Evolutionary conservation across 2,329 filamentous ascomycete species (phyloP).

Genomic region (Epichloe scottii): DNA sequence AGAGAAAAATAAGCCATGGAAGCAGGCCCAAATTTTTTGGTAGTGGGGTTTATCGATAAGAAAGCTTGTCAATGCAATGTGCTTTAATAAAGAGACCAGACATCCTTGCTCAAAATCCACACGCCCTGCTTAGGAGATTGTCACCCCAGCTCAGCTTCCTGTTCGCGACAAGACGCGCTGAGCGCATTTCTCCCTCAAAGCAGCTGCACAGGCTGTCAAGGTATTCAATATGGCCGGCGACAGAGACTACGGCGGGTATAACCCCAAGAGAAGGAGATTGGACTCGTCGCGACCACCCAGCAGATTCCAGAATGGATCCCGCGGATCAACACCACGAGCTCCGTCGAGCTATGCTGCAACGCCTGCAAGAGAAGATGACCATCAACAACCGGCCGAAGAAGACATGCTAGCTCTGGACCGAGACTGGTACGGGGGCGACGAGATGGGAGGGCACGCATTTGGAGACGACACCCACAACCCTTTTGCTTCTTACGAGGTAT

Average conservation of each 20-base stretch:
- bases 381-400: slow-evolving; percentile 50
- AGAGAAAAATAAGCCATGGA: neutral
- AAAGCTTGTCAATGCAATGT: neutral
- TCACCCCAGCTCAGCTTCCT: neutral
- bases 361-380: slow-evolving; percentile 26
- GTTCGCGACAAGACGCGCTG: neutral
- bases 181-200: neutral
- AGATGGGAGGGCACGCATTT: slow-evolving; percentile 68
- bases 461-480: slow-evolving; percentile 91
- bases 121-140: neutral
- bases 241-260: slow-evolving; percentile 24
- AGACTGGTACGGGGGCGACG: slow-evolving; percentile 87
- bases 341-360: slow-evolving; percentile 31
- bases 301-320: slow-evolving; percentile 20
- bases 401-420: slow-evolving; percentile 69
- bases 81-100: neutral
- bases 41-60: slow-evolving; percentile 30
- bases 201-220: neutral
- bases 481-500: slow-evolving; percentile 64
- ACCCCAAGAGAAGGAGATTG: slow-evolving; percentile 26
- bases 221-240: slow-evolving; percentile 20
- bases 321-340: slow-evolving; percentile 20
- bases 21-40: slow-evolving; percentile 19
- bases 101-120: slow-evolving; percentile 9
- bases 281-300: slow-evolving; percentile 19